Percentiles rank a stretch among this genome's conserved stretches.
Conservation (phyloP, 352 stramenopile species). For the Globisporangium takayamanum region DNA sequence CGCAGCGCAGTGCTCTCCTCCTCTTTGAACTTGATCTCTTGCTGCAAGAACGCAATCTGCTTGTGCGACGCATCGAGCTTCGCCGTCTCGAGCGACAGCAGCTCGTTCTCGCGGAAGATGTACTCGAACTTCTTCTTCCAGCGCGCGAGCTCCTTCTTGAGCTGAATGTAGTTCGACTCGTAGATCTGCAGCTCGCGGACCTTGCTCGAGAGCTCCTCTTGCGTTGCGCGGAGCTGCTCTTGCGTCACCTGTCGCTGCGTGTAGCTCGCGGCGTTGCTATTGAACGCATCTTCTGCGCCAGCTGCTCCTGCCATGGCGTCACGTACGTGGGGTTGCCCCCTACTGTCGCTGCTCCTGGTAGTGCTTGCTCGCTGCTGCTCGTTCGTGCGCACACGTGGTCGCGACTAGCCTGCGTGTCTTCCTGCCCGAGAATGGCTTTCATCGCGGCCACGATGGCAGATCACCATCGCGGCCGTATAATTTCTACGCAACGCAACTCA, state of each 20-base stretch:
- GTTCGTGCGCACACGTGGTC: too few species aligned
- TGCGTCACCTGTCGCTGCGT: conserved; percentile 50
- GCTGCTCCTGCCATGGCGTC: not conserved
- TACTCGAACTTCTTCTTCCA: conserved; percentile 89
- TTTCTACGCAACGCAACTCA: too few species aligned
- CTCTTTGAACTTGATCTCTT: conserved; percentile 84
- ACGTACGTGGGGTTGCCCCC: too few species aligned
- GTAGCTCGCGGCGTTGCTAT: conserved; percentile 63
- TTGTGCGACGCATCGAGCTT: conserved; percentile 83
- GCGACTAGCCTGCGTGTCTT: too few species aligned
- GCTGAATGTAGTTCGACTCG: conserved; percentile 67
- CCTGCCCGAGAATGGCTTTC: too few species aligned
- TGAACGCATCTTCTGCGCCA: conserved; percentile 22
- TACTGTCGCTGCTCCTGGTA: too few species aligned
- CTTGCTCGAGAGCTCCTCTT: conserved; percentile 74
- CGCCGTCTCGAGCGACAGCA: conserved; percentile 73
- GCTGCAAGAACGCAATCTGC: conserved; percentile 76
- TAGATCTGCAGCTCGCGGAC: conserved; percentile 79
- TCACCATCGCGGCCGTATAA: too few species aligned
- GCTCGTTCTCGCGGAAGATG: conserved; percentile 82
- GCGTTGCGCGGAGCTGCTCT: conserved; percentile 63
- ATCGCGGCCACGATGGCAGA: too few species aligned
- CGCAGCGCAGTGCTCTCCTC: conserved; percentile 70
- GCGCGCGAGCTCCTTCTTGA: conserved; percentile 69
- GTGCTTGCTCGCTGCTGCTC: too few species aligned